These are phyloP conservation scores for Podaxis pistillaris DNA, from an alignment of 768 basidiomycete species.

Conservation along the genomic window DNA sequence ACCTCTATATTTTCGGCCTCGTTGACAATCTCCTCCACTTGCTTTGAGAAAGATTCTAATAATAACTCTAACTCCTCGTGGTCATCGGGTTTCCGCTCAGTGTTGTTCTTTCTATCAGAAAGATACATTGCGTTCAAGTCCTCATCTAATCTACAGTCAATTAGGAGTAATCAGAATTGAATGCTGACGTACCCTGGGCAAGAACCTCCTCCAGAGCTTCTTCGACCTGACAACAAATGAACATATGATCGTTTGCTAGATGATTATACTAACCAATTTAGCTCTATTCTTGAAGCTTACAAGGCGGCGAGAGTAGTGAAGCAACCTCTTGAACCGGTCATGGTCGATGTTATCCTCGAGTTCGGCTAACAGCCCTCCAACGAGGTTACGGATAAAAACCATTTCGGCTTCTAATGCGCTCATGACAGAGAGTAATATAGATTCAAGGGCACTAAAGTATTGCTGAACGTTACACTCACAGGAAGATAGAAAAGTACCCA, in stretches of 20 bases:
- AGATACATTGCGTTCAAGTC: conserved; percentile 96
- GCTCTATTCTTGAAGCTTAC: conserved; percentile 91
- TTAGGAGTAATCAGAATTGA: conserved; percentile 7
- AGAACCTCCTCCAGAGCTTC: conserved; percentile 90
- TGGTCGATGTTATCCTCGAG: conserved; percentile 95
- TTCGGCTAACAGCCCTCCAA: conserved; percentile 87
- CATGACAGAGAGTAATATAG: conserved; percentile 86
- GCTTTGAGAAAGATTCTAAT: conserved; percentile 93
- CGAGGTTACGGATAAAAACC: conserved; percentile 89
- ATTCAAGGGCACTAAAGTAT: conserved; percentile 77
- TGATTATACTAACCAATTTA: conserved; percentile 55
- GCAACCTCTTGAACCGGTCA: conserved; percentile 86
- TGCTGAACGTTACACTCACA: background rate
- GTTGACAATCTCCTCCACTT: conserved; percentile 94
- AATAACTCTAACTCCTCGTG: conserved; percentile 93
- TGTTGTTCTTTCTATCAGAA: conserved; percentile 72
- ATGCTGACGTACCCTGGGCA: conserved; percentile 62
- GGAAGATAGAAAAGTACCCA: conserved; percentile 27
- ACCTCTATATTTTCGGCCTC: conserved; percentile 89
- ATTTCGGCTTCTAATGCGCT: conserved; percentile 95
- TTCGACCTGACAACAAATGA: conserved; percentile 56
- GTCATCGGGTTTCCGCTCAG: conserved; percentile 63
- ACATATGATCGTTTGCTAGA: background rate
- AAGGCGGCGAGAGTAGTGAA: conserved; percentile 89
- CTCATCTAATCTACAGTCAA: conserved; percentile 60